Evolutionary conservation across 805 yeast species (phyloP).

Genomic region (Yarrowia sp.): DNA sequence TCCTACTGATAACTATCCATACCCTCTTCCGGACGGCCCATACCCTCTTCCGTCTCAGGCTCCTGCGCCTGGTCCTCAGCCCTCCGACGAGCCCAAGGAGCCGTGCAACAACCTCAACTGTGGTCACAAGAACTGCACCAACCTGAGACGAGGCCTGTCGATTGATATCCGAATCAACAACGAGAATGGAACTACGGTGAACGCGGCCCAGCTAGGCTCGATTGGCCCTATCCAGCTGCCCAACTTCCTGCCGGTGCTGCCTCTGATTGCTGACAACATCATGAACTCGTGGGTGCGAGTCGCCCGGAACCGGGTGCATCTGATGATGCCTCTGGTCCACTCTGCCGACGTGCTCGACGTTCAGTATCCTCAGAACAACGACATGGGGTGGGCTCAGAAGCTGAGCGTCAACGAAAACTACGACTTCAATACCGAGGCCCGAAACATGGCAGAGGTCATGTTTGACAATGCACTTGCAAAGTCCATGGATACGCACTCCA

Average conservation of each 20-base stretch:
- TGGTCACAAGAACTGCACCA: conserved; percentile 7
- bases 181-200: conserved; percentile 7
- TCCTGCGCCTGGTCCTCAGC: conserved; percentile 3
- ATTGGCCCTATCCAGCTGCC: conserved; percentile 15
- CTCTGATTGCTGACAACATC: conserved; percentile 37
- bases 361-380: conserved; percentile 21
- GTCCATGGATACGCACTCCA: conserved; percentile 23
- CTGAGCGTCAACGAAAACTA: conserved; percentile 31
- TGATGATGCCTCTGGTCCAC: conserved; percentile 35
- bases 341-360: conserved; percentile 24
- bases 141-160: conserved; percentile 29
- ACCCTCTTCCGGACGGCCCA: conserved; percentile 27
- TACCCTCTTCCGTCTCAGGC: conserved; percentile 16
- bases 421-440: conserved; percentile 24
- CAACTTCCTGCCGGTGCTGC: conserved; percentile 27
- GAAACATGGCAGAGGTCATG: conserved; percentile 29
- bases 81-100: conserved; percentile 18
- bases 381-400: conserved; percentile 14
- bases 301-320: conserved; percentile 17
- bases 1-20: conserved; percentile 13
- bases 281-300: conserved; percentile 34
- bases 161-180: conserved; percentile 34
- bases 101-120: conserved; percentile 28
- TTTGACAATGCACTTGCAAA: conserved; percentile 35
- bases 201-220: conserved; percentile 15